Conservation (phyloP, 148 eudicot genomes). For the Cornus controversa region DNA sequence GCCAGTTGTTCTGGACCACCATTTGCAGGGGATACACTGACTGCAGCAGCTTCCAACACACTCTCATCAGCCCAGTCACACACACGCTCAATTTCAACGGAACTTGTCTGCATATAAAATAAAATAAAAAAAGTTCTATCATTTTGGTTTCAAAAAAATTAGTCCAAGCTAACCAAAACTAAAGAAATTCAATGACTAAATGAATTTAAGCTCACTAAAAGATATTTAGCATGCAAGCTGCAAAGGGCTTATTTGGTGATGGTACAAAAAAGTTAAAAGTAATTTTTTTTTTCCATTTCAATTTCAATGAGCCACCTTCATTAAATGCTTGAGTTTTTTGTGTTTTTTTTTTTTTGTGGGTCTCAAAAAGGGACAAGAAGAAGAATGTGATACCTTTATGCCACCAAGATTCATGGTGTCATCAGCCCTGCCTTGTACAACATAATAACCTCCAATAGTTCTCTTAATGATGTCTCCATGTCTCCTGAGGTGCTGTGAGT, state of each 20-base stretch:
- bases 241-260: neutral
- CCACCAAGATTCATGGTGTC: constrained; percentile 99
- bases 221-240: neutral
- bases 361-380: neutral
- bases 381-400: constrained; percentile 65
- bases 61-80: constrained; percentile 72
- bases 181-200: neutral
- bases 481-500: constrained; percentile 70
- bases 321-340: too few relatives aligned
- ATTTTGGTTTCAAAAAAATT: neutral
- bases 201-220: neutral
- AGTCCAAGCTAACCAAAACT: neutral
- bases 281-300: neutral
- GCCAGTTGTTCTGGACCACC: constrained; percentile 91
- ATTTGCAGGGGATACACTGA: constrained; percentile 56
- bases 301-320: too few relatives aligned
- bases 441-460: constrained; percentile 61
- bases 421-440: constrained; percentile 93
- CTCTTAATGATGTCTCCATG: constrained; percentile 93
- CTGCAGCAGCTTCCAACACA: constrained; percentile 82
- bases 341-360: neutral
- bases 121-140: neutral
- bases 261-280: neutral
- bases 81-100: constrained; percentile 85
- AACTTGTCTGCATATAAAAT: constrained; percentile 64